Base-by-base conservation (phyloP, 805 yeast species). In the Monosporozyma servazzii region DNA sequence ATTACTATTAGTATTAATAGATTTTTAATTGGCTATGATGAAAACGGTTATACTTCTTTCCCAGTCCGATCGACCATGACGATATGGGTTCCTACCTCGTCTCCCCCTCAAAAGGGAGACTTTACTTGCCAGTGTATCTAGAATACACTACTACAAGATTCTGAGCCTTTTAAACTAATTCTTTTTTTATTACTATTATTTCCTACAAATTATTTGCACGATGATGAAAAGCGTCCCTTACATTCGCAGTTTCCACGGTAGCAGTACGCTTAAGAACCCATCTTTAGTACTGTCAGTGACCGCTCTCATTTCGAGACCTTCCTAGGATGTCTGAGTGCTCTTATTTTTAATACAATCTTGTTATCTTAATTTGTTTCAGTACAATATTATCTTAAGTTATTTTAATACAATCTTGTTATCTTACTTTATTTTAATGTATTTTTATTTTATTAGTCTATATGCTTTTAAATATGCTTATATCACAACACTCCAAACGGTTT, bases 181-280 rank as follows among this genome's bases (percentile, higher is more conserved):
- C 42, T 46, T 45, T 31, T n/a, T 45, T 45, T n/a, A n/a, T n/a
- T n/a, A n/a, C n/a, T n/a, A n/a, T 25, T 15, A 41, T 46, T 31
- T 31, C 15, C 18, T 17, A 25, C 33, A 27, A 37, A 42, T 23
- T 48, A 37, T 42, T 51, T 56, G 61, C 66, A 69, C 80, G 64
- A 74, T 84, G 93, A 85, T 84, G 90, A 84, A 80, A 75, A 74
- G 71, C 71, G 82, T 75, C 71, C 69, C 64, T 64, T 77, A 83
- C 93, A 84, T 84, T 85, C 93, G 91, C 93, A 85, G 93, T 85
- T 84, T 85, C 90, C 91, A 80, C 93, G 93, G 90, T 84, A 85
- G 86, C 71, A 80, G 76, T 80, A 82, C 89, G 77, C 72, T 72
- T 72, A 71, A 71, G 88, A 84, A 83, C 90, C 90, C 86, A 84